Percentiles rank a stretch among this genome's conserved stretches.
phyloP scores from a whole-genome alignment of 1,284 basidiomycete species.

The Heterobasidion occidentale region DNA sequence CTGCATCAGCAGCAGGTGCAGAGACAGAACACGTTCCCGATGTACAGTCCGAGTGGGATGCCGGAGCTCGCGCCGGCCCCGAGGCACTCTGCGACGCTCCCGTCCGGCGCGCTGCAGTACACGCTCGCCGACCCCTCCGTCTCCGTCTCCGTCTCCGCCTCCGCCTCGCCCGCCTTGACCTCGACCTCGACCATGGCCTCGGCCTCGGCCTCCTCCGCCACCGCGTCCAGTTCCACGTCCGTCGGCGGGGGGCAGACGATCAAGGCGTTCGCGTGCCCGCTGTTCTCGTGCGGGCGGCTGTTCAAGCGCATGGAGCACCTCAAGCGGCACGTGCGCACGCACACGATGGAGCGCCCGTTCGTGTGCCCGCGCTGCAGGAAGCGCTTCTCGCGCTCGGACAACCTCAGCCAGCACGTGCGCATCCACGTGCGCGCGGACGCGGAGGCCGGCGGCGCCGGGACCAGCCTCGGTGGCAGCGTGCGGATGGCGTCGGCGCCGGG shows the following conservation, averaged over 20 bases:
- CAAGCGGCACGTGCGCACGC: conserved; percentile 82
- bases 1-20: neutral
- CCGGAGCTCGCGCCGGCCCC: neutral
- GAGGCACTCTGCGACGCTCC: neutral
- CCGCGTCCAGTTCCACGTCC: neutral
- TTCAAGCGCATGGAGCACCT: conserved; percentile 90
- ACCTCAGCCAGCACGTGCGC: conserved; percentile 75
- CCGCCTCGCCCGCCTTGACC: neutral
- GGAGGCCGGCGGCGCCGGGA: conserved; percentile 18
- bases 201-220: neutral
- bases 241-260: conserved; percentile 14
- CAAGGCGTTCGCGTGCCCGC: conserved; percentile 72
- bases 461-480: neutral
- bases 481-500: too few species aligned
- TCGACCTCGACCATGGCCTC: neutral
- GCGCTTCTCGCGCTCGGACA: conserved; percentile 80
- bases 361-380: conserved; percentile 67
- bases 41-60: conserved; percentile 7
- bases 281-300: conserved; percentile 71
- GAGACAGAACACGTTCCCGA: conserved; percentile 10
- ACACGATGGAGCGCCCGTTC: conserved; percentile 83
- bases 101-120: neutral
- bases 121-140: neutral
- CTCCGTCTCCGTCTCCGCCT: neutral
- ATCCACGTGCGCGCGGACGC: conserved; percentile 51